These are phyloP conservation scores for Candida pseudoviswanathii DNA, from an alignment of 1,139 yeast species.

Conservation along the genomic window DNA sequence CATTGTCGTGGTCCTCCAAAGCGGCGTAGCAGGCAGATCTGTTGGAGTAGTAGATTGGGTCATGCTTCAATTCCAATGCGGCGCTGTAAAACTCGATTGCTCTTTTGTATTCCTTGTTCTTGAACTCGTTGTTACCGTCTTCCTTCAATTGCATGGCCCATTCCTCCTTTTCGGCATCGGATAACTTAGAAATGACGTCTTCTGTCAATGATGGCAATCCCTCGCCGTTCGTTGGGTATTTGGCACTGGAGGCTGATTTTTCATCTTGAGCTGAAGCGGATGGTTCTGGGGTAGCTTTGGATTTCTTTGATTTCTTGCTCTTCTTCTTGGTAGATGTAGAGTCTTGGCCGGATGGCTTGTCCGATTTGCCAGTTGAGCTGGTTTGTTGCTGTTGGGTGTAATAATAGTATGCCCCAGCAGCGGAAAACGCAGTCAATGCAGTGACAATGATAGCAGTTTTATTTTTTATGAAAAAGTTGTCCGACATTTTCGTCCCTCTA, in stretches of 20 bases:
- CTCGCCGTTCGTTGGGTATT: constrained; percentile 50
- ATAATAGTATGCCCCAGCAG: constrained; percentile 62
- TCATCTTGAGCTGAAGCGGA: constrained; percentile 14
- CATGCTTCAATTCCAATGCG: constrained; percentile 74
- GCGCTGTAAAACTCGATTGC: constrained; percentile 79
- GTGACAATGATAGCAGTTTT: constrained; percentile 60
- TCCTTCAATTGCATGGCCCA: constrained; percentile 82
- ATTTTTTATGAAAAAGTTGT: constrained; percentile 53
- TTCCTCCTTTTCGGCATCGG: constrained; percentile 59
- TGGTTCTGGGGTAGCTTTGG: constrained; percentile 14
- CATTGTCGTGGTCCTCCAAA: constrained; percentile 75
- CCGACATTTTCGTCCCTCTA: constrained; percentile 14
- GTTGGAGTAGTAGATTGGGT: constrained; percentile 90
- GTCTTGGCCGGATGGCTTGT: constrained; percentile 6
- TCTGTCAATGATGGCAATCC: constrained; percentile 61
- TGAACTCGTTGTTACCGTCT: constrained; percentile 84
- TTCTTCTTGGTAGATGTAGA: constrained; percentile 25
- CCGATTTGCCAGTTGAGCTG: constrained; percentile 8
- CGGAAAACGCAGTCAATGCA: constrained; percentile 62
- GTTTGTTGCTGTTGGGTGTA: constrained; percentile 36
- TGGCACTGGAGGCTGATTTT: constrained; percentile 15
- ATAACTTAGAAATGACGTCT: constrained; percentile 48
- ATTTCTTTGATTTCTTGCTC: constrained; percentile 41
- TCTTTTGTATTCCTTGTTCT: constrained; percentile 62
- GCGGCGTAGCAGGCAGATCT: constrained; percentile 95